A percentile compares a stretch with the other conserved stretches of the same genome.
Conservation (phyloP, 305 asterid species). For the Solanum hybrid region DNA sequence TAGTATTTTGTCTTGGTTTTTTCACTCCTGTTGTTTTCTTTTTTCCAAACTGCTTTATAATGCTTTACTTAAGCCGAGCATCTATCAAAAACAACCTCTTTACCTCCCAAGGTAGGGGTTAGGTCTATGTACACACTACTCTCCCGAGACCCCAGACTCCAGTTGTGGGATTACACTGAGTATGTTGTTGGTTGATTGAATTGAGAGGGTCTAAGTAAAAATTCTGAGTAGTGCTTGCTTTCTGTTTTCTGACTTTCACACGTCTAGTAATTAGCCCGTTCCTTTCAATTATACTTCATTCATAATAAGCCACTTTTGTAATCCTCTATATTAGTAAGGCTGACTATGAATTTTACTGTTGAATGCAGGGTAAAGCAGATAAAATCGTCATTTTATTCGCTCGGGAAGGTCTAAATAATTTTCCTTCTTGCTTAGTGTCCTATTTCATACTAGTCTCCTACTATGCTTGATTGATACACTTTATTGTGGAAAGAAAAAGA, state of each 20-base stretch:
- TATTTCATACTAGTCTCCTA: background rate
- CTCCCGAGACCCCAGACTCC: background rate
- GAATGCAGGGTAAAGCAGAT: slow-evolving; percentile 71
- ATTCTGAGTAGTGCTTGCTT: background rate
- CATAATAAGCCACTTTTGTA: background rate
- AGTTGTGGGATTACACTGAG: background rate
- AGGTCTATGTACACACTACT: background rate
- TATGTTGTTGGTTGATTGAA: background rate
- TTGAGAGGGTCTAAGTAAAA: background rate
- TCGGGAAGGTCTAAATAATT: slow-evolving; percentile 43
- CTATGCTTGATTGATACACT: background rate
- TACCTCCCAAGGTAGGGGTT: background rate
- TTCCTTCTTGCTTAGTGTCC: background rate
- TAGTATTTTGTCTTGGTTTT: background rate
- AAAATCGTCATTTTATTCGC: slow-evolving; percentile 80
- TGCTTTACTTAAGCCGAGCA: background rate
- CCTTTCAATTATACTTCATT: background rate
- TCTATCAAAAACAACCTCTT: background rate
- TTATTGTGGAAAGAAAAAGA: background rate
- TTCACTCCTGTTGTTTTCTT: background rate
- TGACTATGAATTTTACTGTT: background rate
- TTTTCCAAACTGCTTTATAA: background rate
- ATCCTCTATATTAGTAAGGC: background rate
- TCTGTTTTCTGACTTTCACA: background rate
- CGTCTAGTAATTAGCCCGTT: background rate